A percentile compares a stretch with the other conserved stretches of the same genome.
phyloP scores from a whole-genome alignment of 2,329 filamentous ascomycete genomes.

The Fusarium aywerte region DNA sequence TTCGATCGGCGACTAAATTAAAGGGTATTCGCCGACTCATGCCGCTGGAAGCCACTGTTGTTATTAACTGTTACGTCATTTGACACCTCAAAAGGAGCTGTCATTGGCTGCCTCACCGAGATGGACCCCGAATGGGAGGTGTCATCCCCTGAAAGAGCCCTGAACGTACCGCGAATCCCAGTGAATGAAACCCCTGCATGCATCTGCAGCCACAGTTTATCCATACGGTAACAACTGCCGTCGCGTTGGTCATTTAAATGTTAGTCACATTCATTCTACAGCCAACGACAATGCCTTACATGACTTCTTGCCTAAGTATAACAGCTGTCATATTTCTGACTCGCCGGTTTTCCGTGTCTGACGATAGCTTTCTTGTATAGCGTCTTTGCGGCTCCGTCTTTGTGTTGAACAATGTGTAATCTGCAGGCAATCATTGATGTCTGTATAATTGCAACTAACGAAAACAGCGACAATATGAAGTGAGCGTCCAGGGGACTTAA shows the following conservation, averaged over 20 bases:
- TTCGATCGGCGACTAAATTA: slow-evolving; percentile 25
- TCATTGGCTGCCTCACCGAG: slow-evolving; percentile 22
- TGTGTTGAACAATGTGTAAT: not conserved
- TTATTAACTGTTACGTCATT: slow-evolving; percentile 31
- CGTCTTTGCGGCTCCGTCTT: not conserved
- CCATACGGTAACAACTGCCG: slow-evolving; percentile 3
- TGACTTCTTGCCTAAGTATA: not conserved
- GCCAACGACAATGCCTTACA: not conserved
- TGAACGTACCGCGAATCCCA: not conserved
- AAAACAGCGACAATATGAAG: not conserved
- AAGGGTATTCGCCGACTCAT: slow-evolving; percentile 35
- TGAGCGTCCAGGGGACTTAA: too few species aligned
- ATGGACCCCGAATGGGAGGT: slow-evolving; percentile 26
- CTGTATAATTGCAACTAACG: not conserved
- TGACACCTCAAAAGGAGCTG: accelerated
- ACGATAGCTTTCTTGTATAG: too few species aligned
- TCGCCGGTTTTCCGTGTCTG: not conserved
- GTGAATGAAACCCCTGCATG: slow-evolving; percentile 22
- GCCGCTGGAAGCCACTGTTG: slow-evolving; percentile 25
- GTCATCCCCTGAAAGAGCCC: not conserved
- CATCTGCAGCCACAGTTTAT: slow-evolving; percentile 1
- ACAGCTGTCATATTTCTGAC: too few species aligned
- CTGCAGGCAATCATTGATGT: not conserved
- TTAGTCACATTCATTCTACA: slow-evolving; percentile 14
- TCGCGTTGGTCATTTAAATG: not conserved